A percentile compares a stretch with the other conserved stretches of the same genome.
Evolutionary conservation across 176 grass and related monocot species (phyloP).

Genomic region (Elymus sibiricus): DNA sequence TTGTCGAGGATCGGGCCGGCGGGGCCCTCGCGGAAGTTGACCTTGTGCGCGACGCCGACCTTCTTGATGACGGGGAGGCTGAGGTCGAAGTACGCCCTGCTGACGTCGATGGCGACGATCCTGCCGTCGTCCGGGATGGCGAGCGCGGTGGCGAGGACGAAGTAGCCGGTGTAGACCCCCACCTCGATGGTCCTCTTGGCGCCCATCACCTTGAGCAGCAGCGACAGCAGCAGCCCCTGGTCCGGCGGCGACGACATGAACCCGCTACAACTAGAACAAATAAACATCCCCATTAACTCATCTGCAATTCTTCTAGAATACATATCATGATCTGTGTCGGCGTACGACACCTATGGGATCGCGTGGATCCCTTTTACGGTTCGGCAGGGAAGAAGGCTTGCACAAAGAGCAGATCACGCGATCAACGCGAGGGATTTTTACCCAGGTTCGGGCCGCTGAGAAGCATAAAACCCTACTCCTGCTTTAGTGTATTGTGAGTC

Average conservation of each 20-base stretch:
- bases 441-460: no score
- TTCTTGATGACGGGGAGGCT: slow-evolving; percentile 43
- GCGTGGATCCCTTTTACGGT: no score
- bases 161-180: slow-evolving; percentile 83
- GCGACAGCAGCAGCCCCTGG: slow-evolving; percentile 41
- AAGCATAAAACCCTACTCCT: no score
- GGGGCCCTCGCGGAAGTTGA: slow-evolving; percentile 55
- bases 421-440: no score
- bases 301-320: not conserved
- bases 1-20: slow-evolving; percentile 21
- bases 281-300: not conserved
- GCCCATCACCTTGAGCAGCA: slow-evolving; percentile 73
- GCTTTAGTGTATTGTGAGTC: no score
- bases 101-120: slow-evolving; percentile 50
- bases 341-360: no score
- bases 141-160: slow-evolving; percentile 70
- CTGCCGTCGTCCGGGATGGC: slow-evolving; percentile 69
- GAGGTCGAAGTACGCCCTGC: slow-evolving; percentile 36
- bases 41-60: slow-evolving; percentile 58
- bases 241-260: slow-evolving; percentile 54
- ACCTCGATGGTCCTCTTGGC: slow-evolving; percentile 75
- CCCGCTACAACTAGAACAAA: slow-evolving; percentile 13
- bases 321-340: no score
- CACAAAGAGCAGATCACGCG: no score
- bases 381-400: no score